Evolutionary conservation across 2,329 filamentous ascomycete genomes (phyloP).

Genomic region (Aspergillus sp.): DNA sequence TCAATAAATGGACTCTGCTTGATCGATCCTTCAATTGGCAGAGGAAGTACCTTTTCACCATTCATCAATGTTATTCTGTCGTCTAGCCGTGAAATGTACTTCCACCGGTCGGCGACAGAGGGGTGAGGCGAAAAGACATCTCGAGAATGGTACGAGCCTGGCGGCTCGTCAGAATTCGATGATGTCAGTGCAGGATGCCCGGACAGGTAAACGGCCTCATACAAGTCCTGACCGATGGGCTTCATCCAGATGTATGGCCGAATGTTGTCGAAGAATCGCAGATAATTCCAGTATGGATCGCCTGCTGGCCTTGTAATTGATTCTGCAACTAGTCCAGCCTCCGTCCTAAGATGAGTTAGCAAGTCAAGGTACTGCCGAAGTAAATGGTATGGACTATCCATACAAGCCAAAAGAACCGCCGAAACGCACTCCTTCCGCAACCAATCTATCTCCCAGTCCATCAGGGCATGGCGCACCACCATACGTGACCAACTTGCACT

Average conservation of each 20-base stretch:
- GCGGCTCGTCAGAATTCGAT: slow-evolving; percentile 38
- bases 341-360: slow-evolving; percentile 36
- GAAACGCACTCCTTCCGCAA: slow-evolving; percentile 42
- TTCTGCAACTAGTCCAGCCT: slow-evolving; percentile 50
- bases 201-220: slow-evolving; percentile 37
- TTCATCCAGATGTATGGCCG: slow-evolving; percentile 45
- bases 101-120: slow-evolving; percentile 36
- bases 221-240: slow-evolving; percentile 31
- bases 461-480: slow-evolving; percentile 50
- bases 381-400: slow-evolving; percentile 19
- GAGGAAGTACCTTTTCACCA: slow-evolving; percentile 40
- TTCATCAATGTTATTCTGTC: slow-evolving; percentile 40
- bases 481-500: slow-evolving; percentile 47
- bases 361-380: background rate
- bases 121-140: slow-evolving; percentile 40
- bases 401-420: slow-evolving; percentile 49
- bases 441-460: slow-evolving; percentile 46
- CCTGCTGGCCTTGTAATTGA: slow-evolving; percentile 44
- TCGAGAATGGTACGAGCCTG: slow-evolving; percentile 39
- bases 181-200: slow-evolving; percentile 38
- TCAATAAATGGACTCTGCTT: slow-evolving; percentile 37
- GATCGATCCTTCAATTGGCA: slow-evolving; percentile 38
- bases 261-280: slow-evolving; percentile 46
- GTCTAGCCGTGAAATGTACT: slow-evolving; percentile 38
- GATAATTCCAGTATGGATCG: slow-evolving; percentile 50